These are phyloP conservation scores for Barbarea vulgaris DNA, from an alignment of 345 rosid genomes.

Conservation along the genomic window DNA sequence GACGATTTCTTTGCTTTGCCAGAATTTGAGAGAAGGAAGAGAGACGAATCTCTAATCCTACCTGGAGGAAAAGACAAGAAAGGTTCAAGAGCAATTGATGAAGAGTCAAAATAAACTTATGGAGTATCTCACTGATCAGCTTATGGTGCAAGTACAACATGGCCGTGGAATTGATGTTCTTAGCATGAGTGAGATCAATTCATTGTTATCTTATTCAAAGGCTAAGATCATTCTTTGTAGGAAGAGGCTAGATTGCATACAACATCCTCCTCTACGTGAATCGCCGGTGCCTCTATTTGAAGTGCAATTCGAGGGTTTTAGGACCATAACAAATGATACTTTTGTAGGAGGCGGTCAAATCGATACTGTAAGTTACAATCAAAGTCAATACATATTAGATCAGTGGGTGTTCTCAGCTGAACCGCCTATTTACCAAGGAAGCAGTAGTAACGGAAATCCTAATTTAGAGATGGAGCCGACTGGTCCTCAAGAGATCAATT, in stretches of 20 bases:
- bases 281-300: neutral
- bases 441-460: constrained; percentile 10
- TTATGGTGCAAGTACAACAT: too few species aligned
- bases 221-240: too few species aligned
- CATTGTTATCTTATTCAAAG: too few species aligned
- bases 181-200: too few species aligned
- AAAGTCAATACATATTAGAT: constrained; percentile 26
- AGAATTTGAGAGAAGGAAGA: neutral
- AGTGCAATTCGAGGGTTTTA: neutral
- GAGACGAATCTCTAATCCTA: constrained; percentile 19
- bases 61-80: constrained; percentile 21
- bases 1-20: constrained; percentile 23
- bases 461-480: constrained; percentile 13
- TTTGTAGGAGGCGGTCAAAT: neutral
- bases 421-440: neutral
- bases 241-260: too few species aligned
- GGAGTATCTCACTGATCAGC: too few species aligned
- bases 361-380: too few species aligned
- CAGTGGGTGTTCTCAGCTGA: neutral
- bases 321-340: neutral
- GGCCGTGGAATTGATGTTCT: too few species aligned
- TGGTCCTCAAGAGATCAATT: neutral
- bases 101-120: neutral
- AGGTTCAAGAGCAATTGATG: neutral
- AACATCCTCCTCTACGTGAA: too few species aligned